Evolutionary conservation across 2,329 filamentous ascomycete genomes (phyloP), one percentile per base, ranked within the genome.

Genomic region (Knufia petricola): DNA sequence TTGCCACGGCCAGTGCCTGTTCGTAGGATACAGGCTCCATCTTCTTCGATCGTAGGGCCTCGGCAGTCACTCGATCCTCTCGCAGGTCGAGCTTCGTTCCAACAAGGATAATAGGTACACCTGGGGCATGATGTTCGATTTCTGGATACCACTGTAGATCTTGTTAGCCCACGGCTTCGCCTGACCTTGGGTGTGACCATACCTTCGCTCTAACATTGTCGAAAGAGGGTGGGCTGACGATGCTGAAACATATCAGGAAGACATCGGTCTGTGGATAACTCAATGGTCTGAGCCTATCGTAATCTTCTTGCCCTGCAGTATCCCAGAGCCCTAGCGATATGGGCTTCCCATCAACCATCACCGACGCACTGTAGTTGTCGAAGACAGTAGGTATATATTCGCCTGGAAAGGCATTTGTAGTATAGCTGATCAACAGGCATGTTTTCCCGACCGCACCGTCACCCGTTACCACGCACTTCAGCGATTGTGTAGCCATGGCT

Each of bases 391-490:
- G 92, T 61, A 98, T 96, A 71, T 98, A 98, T 77, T 98, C 92
- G 69, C 92, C 92, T n/a, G 92, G 92, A 69, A 98, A 98, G 58
- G 92, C 92, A 74, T 96, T 98, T 56, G 92, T 98, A 56, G 92
- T 96, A 74, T 98, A 98, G 46, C 90, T 96, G 67, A 98, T 98
- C 62, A 98, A 82, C 52, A 98, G 82, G 76, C 92, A 98, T 77
- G 92, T 98, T 90, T 98, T 98, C 71, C 92, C 92, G 62, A 98
- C 92, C 66, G 92, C 92, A 86, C 92, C 92, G 70, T 98, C 92
- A 73, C 92, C 92, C 55, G 92, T 96, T 65, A 98, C 92, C 66
- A 98, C 92, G 69, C 92, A 98, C 88, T 95, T 59, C 51, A 58
- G 54, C 7, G 56, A 58, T 41, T 58, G 55, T 23, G 56, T 58